Evolutionary conservation across 2,329 filamentous ascomycete genomes (phyloP), one percentile per base, ranked within the genome.

Genomic region (Xylariales sp.): DNA sequence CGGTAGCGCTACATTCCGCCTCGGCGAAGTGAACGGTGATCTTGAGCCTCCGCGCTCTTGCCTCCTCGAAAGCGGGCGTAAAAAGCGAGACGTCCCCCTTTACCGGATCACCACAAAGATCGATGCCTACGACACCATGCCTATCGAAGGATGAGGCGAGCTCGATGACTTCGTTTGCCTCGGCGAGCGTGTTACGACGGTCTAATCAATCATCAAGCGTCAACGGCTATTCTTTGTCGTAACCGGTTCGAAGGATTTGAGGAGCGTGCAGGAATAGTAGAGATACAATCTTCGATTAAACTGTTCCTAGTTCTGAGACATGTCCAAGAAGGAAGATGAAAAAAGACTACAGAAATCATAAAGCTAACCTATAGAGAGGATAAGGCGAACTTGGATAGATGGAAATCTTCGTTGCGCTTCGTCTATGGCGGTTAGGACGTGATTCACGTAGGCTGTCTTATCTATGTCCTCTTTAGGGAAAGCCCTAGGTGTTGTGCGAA

Each of bases 11-110:
- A 2, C 81, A 80, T 52, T 85, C 82, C 1, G 87, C 84, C 79
- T 96, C 93, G 1, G 90, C 93, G 76, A 96, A 96, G 78, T 96
- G 93, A 60, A 95, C 80, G 0, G 93, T 94, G 32, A 93, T 79
- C 0, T 84, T 84, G 16, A 96, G 78, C 0, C 86, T 87, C 0
- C 83, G 69, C 0, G 74, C 76, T 67, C 83, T 85, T 5, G 91
- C 91, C 62, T 82, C 80, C 0, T 77, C 73, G 71, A 96, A 91
- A 0, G 88, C 85, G 0, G 84, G 80, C 1, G 82, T 80, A 76
- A 93, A 91, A 6, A 86, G 79, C 16, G 83, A 79, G 23, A 94
- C 82, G 57, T 89, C 84, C 9, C 89, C 89, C 69, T 83, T 84
- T 0, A 85, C 81, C 1, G 92, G 93, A 75, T 97, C 89, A 18